Base-by-base conservation (phyloP, 768 basidiomycete species). In the Xanthoconium purpureum region DNA sequence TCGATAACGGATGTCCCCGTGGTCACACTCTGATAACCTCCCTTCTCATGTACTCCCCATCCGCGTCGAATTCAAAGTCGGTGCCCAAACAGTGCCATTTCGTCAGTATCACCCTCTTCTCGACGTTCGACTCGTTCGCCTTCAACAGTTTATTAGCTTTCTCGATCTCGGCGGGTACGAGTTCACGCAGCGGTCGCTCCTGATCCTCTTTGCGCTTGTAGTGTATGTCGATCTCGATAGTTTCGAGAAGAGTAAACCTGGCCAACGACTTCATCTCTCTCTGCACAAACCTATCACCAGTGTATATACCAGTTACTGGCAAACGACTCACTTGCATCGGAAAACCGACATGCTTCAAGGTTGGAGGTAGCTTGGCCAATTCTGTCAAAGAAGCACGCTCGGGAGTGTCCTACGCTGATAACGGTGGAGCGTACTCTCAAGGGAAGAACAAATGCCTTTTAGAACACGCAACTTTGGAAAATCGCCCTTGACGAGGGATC, bases 1-100 rank as follows among this genome's bases (percentile, higher is more conserved):
- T n/a, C n/a, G n/a, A 59, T 52, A 52, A 50, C 54, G 51, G 52
- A 24, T 39, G 48, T 47, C 53, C 52, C 59, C 54, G 47, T 36
- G 15, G n/a, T 57, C 51, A 59, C 39, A 55, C 40, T 13, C n/a
- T 48, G 61, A 46, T 46, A n/a, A 29, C 36, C 33, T 50, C 10
- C n/a, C 49, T 54, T 44, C 38, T 52, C 50, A 43, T 35, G 6
- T 10, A 39, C 29, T 37, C 32, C 18, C 44, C 29, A 28, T 50
- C 17, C 3, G 17, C 5, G n/a, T 20, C 36, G 29, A 39, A 37
- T 17, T 47, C 24, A 32, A 32, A 30, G 9, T 4, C 1, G 9
- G 14, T 9, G 35, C 0, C 14, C 18, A 2, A 10, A 38, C 35
- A 5, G 10, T 33, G 43, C 47, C 12, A n/a, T n/a, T 3, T 37